A percentile compares a stretch with the other conserved stretches of the same genome.
Evolutionary conservation across 1,139 yeast species (phyloP).

Genomic region (Chernovozyma aurita): DNA sequence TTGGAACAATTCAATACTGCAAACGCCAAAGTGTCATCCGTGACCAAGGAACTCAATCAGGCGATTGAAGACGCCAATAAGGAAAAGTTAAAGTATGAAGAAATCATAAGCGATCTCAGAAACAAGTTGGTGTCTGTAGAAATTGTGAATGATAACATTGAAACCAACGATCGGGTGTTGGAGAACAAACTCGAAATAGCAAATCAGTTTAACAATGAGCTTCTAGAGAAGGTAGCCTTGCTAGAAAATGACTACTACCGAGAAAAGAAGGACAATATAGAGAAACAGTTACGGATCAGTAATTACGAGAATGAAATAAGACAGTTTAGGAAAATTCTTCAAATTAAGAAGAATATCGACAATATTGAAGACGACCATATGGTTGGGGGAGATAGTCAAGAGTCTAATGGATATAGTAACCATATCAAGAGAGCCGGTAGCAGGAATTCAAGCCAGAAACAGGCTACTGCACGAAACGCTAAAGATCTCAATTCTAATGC

Average conservation of each 20-base stretch:
- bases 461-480: no score
- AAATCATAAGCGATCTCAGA: slow-evolving; percentile 18
- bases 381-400: no score
- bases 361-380: no score
- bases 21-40: slow-evolving; percentile 11
- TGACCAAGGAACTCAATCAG: slow-evolving; percentile 20
- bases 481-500: no score
- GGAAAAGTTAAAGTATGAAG: slow-evolving; percentile 18
- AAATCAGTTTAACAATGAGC: slow-evolving; percentile 36
- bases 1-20: slow-evolving; percentile 13
- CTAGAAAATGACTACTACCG: slow-evolving; percentile 38
- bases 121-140: slow-evolving; percentile 36
- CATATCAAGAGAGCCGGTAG: no score
- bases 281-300: slow-evolving; percentile 28
- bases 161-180: slow-evolving; percentile 33
- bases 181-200: slow-evolving; percentile 30
- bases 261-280: slow-evolving; percentile 26
- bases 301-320: slow-evolving; percentile 30
- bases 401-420: no score
- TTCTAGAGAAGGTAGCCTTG: slow-evolving; percentile 39
- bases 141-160: slow-evolving; percentile 39
- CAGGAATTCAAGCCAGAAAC: no score
- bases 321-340: slow-evolving; percentile 1
- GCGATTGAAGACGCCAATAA: slow-evolving; percentile 17
- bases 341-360: no score